phyloP scores from a whole-genome alignment of 176 grass and related monocot genomes.

The Eragrostis nindensis region DNA sequence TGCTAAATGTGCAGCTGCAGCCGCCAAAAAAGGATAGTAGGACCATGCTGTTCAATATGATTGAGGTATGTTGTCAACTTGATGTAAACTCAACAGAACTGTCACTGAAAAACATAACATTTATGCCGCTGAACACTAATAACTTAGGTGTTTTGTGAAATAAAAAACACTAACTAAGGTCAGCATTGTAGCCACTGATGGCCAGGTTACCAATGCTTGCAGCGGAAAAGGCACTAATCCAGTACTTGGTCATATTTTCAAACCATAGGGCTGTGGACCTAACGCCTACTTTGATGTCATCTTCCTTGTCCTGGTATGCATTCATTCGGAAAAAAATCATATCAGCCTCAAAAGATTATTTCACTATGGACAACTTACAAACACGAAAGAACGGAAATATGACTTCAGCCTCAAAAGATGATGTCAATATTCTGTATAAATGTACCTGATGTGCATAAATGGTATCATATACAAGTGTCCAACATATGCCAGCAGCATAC shows the following conservation, averaged over 20 bases:
- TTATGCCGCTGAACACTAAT: no score
- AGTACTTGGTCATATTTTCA: conserved; percentile 76
- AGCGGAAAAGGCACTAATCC: conserved; percentile 68
- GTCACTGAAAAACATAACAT: no score
- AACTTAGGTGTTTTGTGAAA: no score
- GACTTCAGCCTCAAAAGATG: no score
- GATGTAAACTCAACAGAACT: background rate
- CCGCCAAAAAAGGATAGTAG: conserved; percentile 64
- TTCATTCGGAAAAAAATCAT: no score
- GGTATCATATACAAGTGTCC: conserved; percentile 83
- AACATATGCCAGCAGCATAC: conserved; percentile 68
- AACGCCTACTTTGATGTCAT: conserved; percentile 80
- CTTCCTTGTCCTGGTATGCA: conserved; percentile 72
- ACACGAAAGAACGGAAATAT: no score
- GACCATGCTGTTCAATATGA: conserved; percentile 65
- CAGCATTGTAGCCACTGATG: conserved; percentile 72
- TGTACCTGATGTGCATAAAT: conserved; percentile 93
- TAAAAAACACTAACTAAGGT: conserved; percentile 64
- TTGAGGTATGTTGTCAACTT: no score
- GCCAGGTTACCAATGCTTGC: conserved; percentile 61
- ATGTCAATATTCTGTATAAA: no score
- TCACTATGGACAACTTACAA: no score
- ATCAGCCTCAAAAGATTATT: no score
- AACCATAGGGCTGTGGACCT: conserved; percentile 81
- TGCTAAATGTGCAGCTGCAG: conserved; percentile 57